Evolutionary conservation across 140 eudicot species (phyloP).

Genomic region (Stevia rebaudiana): DNA sequence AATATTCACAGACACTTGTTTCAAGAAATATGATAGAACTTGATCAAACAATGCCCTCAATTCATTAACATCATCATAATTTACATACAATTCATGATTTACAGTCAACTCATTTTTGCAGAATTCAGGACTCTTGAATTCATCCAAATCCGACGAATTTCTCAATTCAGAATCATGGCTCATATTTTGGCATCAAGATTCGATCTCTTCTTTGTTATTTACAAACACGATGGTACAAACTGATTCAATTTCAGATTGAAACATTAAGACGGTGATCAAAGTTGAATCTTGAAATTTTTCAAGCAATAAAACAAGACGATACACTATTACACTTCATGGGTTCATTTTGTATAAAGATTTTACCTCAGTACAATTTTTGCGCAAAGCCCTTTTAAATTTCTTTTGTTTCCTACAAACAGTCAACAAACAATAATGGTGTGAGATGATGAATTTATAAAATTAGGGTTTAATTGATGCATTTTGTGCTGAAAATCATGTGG

Average conservation of each 20-base stretch:
- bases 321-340: constrained; percentile 20
- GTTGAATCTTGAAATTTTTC: constrained; percentile 9
- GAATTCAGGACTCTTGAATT: constrained; percentile 23
- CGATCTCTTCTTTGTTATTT: constrained; percentile 5
- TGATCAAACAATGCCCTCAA: constrained; percentile 63
- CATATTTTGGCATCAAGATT: constrained; percentile 45
- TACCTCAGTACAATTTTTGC: constrained; percentile 31
- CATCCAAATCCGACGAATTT: constrained; percentile 34
- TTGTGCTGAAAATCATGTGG: constrained; percentile 23
- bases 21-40: constrained; percentile 47
- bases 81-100: constrained; percentile 29
- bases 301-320: constrained; percentile 13
- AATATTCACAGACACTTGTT: constrained; percentile 34
- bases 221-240: constrained; percentile 5
- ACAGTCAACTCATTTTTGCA: constrained; percentile 21
- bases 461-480: constrained; percentile 34
- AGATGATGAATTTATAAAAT: constrained; percentile 11
- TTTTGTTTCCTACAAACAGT: constrained; percentile 24
- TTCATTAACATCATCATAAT: constrained; percentile 34
- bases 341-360: constrained; percentile 15
- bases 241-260: constrained; percentile 10
- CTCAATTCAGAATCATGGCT: constrained; percentile 38
- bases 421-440: constrained; percentile 13
- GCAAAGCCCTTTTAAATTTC: constrained; percentile 26
- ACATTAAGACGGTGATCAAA: constrained; percentile 18